Evolutionary conservation across 805 yeast species (phyloP).

Genomic region (Clavispora fructus): DNA sequence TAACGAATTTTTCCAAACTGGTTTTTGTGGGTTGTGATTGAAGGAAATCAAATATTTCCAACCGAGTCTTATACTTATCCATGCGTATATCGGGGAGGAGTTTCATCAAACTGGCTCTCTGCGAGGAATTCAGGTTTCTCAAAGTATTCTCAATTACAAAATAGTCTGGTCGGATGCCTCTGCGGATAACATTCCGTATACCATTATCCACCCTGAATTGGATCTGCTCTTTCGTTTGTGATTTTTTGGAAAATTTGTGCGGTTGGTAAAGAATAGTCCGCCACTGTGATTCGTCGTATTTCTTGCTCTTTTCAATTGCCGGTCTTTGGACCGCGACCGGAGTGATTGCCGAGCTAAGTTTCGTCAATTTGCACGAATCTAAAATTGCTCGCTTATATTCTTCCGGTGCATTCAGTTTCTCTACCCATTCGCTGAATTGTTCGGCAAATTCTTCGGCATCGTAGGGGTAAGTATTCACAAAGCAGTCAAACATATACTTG

Average conservation of each 20-base stretch:
- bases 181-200: slow-evolving; percentile 25
- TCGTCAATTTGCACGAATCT: slow-evolving; percentile 14
- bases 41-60: slow-evolving; percentile 10
- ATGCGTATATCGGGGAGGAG: slow-evolving; percentile 23
- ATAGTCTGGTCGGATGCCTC: slow-evolving; percentile 34
- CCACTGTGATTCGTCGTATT: slow-evolving; percentile 25
- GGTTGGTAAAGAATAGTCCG: slow-evolving; percentile 12
- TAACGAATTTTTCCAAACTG: slow-evolving; percentile 13
- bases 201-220: slow-evolving; percentile 29
- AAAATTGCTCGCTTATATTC: neutral
- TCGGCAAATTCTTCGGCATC: slow-evolving; percentile 20
- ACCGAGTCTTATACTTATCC: slow-evolving; percentile 15
- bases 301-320: slow-evolving; percentile 13
- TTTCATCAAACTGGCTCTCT: slow-evolving; percentile 15
- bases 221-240: slow-evolving; percentile 19
- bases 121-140: slow-evolving; percentile 17
- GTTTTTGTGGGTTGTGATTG: slow-evolving; percentile 13
- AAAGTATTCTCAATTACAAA: slow-evolving; percentile 28
- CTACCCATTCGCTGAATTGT: slow-evolving; percentile 15
- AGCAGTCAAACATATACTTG: slow-evolving; percentile 24
- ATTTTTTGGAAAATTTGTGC: slow-evolving; percentile 5
- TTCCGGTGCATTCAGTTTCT: slow-evolving; percentile 9
- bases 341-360: slow-evolving; percentile 20
- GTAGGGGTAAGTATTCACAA: slow-evolving; percentile 30
- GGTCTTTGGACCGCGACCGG: slow-evolving; percentile 21